phyloP scores from a whole-genome alignment of 768 basidiomycete species.

The Kwoniella botswanensis region DNA sequence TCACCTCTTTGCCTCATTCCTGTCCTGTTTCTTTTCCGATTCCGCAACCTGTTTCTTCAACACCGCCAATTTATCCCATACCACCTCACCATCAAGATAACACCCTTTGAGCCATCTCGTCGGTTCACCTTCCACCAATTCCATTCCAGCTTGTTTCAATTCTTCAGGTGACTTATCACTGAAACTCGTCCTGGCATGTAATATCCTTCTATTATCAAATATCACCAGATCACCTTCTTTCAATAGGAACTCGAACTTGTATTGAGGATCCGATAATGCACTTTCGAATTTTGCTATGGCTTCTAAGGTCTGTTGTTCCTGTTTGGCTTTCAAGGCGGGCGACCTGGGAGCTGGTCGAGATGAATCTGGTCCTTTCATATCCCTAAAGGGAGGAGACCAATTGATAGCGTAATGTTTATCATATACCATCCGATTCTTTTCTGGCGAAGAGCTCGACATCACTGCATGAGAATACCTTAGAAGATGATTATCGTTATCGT shows the following conservation, averaged over 20 bases:
- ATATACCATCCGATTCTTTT: not conserved
- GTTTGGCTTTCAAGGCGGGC: not conserved
- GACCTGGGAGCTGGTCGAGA: not conserved
- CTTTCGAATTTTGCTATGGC: slow-evolving; percentile 70
- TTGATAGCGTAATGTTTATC: slow-evolving; percentile 70
- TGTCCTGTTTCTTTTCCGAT: not conserved
- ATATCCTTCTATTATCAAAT: slow-evolving; percentile 88
- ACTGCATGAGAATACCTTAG: slow-evolving; percentile 74
- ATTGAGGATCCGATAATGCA: slow-evolving; percentile 64
- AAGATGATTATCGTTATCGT: slow-evolving; percentile 87
- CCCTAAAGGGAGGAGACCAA: slow-evolving; percentile 95
- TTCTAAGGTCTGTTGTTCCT: slow-evolving; percentile 32
- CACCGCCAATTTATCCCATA: slow-evolving; percentile 62
- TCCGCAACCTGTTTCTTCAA: slow-evolving; percentile 21
- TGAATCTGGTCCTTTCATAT: slow-evolving; percentile 59
- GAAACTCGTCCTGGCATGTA: slow-evolving; percentile 87
- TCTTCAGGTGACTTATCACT: slow-evolving; percentile 55
- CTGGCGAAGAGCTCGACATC: not conserved
- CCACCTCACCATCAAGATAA: slow-evolving; percentile 64
- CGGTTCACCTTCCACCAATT: slow-evolving; percentile 57
- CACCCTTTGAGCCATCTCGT: slow-evolving; percentile 87
- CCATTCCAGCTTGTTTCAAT: slow-evolving; percentile 50
- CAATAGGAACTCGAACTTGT: slow-evolving; percentile 70
- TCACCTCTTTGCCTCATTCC: not conserved
- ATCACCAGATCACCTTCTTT: slow-evolving; percentile 82